Percentiles rank a stretch among this genome's conserved stretches.
Conservation (phyloP, 129 eudicot genomes). For the Flaveria trinervia region DNA sequence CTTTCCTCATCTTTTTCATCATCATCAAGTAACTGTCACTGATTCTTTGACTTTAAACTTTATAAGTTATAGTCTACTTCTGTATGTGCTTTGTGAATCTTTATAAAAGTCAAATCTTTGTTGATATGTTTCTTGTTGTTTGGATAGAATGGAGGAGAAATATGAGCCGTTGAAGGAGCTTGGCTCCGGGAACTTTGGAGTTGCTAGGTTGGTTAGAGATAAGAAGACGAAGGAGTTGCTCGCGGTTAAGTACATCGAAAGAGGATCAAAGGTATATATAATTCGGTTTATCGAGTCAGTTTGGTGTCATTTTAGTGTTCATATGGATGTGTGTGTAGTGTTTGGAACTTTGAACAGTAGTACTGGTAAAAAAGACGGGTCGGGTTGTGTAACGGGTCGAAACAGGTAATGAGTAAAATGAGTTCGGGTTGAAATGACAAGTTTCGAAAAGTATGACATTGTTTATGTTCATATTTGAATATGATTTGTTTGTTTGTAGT, state of each 20-base stretch:
- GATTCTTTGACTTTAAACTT: too few relatives aligned
- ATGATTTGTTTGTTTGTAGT: not conserved
- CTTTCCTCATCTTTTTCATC: too few relatives aligned
- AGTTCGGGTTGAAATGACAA: not conserved
- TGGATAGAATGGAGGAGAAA: too few relatives aligned
- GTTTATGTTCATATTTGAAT: not conserved
- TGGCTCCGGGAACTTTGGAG: constrained; percentile 31
- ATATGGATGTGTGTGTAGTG: not conserved
- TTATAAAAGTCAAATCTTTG: constrained; percentile 28
- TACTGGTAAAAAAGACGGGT: not conserved
- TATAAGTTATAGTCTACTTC: too few relatives aligned
- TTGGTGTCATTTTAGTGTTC: constrained; percentile 11
- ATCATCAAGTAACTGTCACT: not conserved
- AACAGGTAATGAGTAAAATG: not conserved
- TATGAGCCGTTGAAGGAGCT: too few relatives aligned
- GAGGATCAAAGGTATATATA: constrained; percentile 54
- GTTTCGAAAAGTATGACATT: not conserved
- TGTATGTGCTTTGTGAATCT: too few relatives aligned
- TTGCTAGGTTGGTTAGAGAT: constrained; percentile 64
- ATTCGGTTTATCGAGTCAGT: not conserved
- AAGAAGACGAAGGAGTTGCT: constrained; percentile 60
- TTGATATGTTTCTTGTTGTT: too few relatives aligned
- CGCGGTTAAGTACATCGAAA: constrained; percentile 68
- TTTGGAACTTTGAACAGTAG: not conserved
- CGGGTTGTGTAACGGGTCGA: not conserved